Evolutionary conservation across 495 filamentous ascomycete genomes (phyloP).

Genomic region (Trichoderma parareesei): DNA sequence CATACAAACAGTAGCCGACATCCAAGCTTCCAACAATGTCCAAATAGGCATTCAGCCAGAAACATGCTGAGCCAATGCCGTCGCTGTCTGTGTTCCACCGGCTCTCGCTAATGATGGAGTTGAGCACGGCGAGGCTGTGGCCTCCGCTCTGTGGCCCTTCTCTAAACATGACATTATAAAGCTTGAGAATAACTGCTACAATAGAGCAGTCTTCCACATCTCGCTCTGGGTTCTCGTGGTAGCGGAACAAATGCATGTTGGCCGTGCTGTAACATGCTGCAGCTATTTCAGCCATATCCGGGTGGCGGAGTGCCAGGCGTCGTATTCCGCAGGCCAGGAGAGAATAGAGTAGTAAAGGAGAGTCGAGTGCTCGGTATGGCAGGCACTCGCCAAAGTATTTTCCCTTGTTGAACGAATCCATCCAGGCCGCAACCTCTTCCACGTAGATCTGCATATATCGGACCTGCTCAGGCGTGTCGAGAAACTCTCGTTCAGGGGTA

Average conservation of each 20-base stretch:
- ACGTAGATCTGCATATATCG: conserved; percentile 85
- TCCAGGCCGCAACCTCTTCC: conserved; percentile 85
- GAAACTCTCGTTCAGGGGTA: conserved; percentile 39
- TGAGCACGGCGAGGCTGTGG: conserved; percentile 70
- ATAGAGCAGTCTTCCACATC: conserved; percentile 84
- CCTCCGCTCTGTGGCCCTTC: conserved; percentile 71
- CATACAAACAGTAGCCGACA: conserved; percentile 65
- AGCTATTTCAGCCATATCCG: conserved; percentile 52
- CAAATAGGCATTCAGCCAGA: conserved; percentile 89
- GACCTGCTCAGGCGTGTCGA: conserved; percentile 68
- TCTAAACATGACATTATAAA: conserved; percentile 80
- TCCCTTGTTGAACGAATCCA: conserved; percentile 81
- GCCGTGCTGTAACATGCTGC: conserved; percentile 76
- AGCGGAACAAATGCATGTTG: conserved; percentile 61
- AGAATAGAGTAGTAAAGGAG: conserved; percentile 88
- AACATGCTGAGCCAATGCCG: conserved; percentile 81
- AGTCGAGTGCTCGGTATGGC: conserved; percentile 70
- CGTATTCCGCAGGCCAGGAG: conserved; percentile 83
- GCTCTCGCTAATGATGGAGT: conserved; percentile 85
- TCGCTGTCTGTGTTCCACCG: conserved; percentile 75
- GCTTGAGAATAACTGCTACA: conserved; percentile 78
- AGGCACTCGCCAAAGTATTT: conserved; percentile 85
- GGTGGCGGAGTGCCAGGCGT: conserved; percentile 65
- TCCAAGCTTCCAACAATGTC: conserved; percentile 81
- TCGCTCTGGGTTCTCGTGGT: conserved; percentile 71